Evolutionary conservation across 805 yeast genomes (phyloP).

Genomic region (Monosporozyma yasuniensis): DNA sequence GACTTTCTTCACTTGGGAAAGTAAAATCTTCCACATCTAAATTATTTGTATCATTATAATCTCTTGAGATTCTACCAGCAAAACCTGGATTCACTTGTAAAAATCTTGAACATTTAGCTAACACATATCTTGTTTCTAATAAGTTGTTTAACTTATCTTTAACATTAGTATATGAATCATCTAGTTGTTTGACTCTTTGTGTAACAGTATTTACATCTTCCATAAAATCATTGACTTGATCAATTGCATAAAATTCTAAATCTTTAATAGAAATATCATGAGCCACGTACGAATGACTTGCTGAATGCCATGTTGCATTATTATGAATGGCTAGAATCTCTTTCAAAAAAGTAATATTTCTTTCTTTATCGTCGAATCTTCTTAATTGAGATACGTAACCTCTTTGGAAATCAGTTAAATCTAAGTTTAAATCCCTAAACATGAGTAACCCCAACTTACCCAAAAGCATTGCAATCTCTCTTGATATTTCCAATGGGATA

Average conservation of each 20-base stretch:
- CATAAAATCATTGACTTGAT: constrained; percentile 50
- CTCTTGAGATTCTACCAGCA: constrained; percentile 19
- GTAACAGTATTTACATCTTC: constrained; percentile 60
- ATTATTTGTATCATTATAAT: constrained; percentile 10
- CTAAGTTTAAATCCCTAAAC: constrained; percentile 78
- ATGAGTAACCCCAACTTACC: constrained; percentile 84
- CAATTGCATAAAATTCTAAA: constrained; percentile 24
- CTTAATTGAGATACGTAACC: constrained; percentile 82
- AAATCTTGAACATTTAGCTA: constrained; percentile 41
- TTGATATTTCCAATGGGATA: constrained; percentile 72
- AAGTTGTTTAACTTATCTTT: constrained; percentile 53
- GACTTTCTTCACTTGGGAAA: constrained; percentile 5
- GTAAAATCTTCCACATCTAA: constrained; percentile 21
- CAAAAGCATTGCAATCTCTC: constrained; percentile 72
- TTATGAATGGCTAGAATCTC: constrained; percentile 41
- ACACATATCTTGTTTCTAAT: constrained; percentile 61
- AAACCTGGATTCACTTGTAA: constrained; percentile 34
- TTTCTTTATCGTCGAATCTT: constrained; percentile 68
- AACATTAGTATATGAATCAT: constrained; percentile 58
- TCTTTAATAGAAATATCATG: constrained; percentile 14
- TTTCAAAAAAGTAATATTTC: constrained; percentile 53
- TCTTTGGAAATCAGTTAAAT: constrained; percentile 81
- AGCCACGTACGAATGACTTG: constrained; percentile 27
- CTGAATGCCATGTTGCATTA: constrained; percentile 29
- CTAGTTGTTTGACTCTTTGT: constrained; percentile 60